Conservation (phyloP, 768 basidiomycete genomes). For the Zangia roseola region DNA sequence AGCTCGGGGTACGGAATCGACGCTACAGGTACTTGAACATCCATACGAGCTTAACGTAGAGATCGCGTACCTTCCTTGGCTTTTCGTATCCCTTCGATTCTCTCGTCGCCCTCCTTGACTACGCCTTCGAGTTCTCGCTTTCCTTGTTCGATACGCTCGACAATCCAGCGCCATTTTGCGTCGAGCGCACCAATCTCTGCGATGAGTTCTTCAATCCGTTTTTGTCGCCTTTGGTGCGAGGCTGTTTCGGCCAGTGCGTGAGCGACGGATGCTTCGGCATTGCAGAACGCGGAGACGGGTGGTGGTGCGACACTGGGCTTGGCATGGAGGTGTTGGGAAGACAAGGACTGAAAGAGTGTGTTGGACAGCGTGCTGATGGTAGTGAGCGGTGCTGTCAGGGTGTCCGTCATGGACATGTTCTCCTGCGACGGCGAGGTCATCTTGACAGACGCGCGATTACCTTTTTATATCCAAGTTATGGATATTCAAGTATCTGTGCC, state of each 20-base stretch:
- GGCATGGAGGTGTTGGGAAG: constrained; percentile 49
- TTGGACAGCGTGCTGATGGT: constrained; percentile 63
- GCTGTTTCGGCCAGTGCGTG: constrained; percentile 63
- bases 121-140: constrained; percentile 67
- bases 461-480: neutral
- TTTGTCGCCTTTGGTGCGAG: constrained; percentile 73
- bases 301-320: constrained; percentile 39
- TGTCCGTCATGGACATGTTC: constrained; percentile 50
- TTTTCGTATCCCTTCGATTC: constrained; percentile 64
- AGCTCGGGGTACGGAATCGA: constrained; percentile 82
- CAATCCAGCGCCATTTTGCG: constrained; percentile 64
- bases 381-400: constrained; percentile 60
- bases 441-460: too few species aligned
- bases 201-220: constrained; percentile 69
- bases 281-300: constrained; percentile 54
- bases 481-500: neutral
- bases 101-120: constrained; percentile 73
- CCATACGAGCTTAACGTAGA: neutral
- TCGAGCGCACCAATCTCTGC: constrained; percentile 70
- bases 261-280: constrained; percentile 64
- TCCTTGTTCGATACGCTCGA: constrained; percentile 60
- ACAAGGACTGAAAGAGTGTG: constrained; percentile 70
- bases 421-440: constrained; percentile 13
- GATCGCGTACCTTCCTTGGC: constrained; percentile 61
- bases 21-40: constrained; percentile 38